Conservation (phyloP, 2,329 filamentous ascomycete genomes). For the Aspergillus eucalypticola region DNA sequence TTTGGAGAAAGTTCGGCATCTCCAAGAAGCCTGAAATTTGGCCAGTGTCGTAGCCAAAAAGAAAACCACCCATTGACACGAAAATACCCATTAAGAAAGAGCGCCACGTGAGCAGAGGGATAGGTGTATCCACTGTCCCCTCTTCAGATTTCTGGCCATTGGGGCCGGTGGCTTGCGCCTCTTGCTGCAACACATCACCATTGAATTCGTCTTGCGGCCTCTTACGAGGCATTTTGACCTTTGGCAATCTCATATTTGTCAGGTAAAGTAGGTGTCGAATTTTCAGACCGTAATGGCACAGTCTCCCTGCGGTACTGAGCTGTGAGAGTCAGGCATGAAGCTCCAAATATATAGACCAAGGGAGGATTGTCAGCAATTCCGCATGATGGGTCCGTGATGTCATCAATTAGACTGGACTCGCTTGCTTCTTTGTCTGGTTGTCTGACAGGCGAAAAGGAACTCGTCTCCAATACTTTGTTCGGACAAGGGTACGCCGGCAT, state of each 20-base stretch:
- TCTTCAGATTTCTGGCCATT: neutral
- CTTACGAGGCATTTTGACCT: neutral
- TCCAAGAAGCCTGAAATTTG: conserved; percentile 41
- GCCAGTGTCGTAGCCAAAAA: conserved; percentile 16
- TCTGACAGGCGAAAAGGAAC: neutral
- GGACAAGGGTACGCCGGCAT: neutral
- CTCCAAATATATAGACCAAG: neutral
- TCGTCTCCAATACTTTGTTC: neutral
- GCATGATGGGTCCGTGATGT: conserved; percentile 3
- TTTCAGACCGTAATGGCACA: neutral
- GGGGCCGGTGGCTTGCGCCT: neutral
- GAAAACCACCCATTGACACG: conserved; percentile 14
- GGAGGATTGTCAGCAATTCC: neutral
- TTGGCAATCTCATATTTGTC: neutral
- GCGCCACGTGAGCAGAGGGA: conserved; percentile 39
- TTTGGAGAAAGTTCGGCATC: conserved; percentile 43
- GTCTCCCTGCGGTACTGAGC: neutral
- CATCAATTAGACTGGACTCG: neutral
- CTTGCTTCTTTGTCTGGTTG: neutral
- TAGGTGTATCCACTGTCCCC: conserved; percentile 26
- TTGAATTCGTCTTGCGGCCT: neutral
- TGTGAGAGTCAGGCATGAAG: no score
- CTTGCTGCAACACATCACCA: neutral
- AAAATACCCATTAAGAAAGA: conserved; percentile 29
- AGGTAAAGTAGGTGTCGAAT: neutral